Evolutionary conservation across 306 rosid species (phyloP).

Genomic region (Castanea mollissima): DNA sequence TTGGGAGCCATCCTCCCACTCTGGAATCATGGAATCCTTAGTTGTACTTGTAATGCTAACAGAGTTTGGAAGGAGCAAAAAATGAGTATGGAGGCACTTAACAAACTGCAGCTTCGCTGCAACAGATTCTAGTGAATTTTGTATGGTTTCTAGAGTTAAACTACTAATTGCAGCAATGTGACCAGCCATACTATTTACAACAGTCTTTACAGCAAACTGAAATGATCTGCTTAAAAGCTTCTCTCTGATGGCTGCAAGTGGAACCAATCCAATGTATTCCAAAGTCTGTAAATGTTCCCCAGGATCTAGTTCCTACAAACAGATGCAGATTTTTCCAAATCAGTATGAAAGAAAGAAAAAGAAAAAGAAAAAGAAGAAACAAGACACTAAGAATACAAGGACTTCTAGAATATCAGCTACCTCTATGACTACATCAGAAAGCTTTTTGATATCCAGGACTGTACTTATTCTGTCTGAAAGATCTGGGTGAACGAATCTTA

Average conservation of each 20-base stretch:
- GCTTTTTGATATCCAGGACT: constrained; percentile 67
- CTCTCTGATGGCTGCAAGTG: constrained; percentile 56
- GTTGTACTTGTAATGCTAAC: constrained; percentile 63
- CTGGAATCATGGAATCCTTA: constrained; percentile 64
- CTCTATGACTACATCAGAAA: constrained; percentile 85
- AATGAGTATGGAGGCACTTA: constrained; percentile 66
- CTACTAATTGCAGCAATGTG: constrained; percentile 55
- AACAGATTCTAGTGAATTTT: constrained; percentile 51
- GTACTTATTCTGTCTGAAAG: constrained; percentile 79
- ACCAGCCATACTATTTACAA: constrained; percentile 67
- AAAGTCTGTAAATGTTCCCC: constrained; percentile 53
- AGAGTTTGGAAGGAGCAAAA: constrained; percentile 76
- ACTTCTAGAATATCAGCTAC: constrained; percentile 42
- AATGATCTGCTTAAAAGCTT: constrained; percentile 72
- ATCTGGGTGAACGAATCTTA: constrained; percentile 87
- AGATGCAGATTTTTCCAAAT: constrained; percentile 32
- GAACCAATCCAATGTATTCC: constrained; percentile 56
- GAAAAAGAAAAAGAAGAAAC: background rate
- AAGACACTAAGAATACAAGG: background rate
- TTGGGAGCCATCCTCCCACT: constrained; percentile 59
- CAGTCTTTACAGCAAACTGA: constrained; percentile 79
- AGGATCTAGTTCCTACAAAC: constrained; percentile 71
- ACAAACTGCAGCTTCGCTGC: constrained; percentile 89
- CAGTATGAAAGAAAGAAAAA: constrained; percentile 25
- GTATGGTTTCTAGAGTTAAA: constrained; percentile 43